A percentile compares a stretch with the other conserved stretches of the same genome.
Conservation (phyloP, 140 eudicot species). For the Flaveria floridana region DNA sequence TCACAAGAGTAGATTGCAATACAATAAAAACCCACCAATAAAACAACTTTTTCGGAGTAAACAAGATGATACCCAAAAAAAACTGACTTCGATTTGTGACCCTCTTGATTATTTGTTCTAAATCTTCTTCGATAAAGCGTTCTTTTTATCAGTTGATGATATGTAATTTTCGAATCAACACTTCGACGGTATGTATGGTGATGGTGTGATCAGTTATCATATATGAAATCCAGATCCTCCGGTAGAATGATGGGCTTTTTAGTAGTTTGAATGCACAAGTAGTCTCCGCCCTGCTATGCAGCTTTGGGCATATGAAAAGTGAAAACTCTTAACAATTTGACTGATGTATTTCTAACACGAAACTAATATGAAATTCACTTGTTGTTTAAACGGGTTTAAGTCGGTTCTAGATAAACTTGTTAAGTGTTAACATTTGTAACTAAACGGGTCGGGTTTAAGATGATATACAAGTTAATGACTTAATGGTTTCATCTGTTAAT, state of each 20-base stretch:
- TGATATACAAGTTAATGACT: too few species aligned
- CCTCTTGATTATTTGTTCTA: conserved; percentile 1
- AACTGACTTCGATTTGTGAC: background rate
- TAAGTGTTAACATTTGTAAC: too few species aligned
- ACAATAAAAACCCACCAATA: background rate
- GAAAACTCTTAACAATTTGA: too few species aligned
- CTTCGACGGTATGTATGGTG: background rate
- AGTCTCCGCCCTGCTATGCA: background rate
- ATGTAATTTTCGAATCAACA: background rate
- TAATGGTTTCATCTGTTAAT: too few species aligned
- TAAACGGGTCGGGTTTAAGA: too few species aligned
- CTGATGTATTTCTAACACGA: too few species aligned
- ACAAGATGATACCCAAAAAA: background rate
- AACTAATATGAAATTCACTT: too few species aligned
- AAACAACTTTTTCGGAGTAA: background rate
- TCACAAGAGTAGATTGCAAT: background rate
- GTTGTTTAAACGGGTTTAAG: too few species aligned
- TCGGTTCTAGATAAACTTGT: too few species aligned
- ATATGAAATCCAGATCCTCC: background rate
- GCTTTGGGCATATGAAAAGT: background rate
- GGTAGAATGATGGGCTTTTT: background rate
- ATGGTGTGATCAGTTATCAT: background rate
- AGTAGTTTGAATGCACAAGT: background rate
- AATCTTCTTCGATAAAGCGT: background rate
- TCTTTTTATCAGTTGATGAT: background rate